Evolutionary conservation across 495 filamentous ascomycete species (phyloP), one percentile per base, ranked within the genome.

Genomic region (Penicillium angulare): DNA sequence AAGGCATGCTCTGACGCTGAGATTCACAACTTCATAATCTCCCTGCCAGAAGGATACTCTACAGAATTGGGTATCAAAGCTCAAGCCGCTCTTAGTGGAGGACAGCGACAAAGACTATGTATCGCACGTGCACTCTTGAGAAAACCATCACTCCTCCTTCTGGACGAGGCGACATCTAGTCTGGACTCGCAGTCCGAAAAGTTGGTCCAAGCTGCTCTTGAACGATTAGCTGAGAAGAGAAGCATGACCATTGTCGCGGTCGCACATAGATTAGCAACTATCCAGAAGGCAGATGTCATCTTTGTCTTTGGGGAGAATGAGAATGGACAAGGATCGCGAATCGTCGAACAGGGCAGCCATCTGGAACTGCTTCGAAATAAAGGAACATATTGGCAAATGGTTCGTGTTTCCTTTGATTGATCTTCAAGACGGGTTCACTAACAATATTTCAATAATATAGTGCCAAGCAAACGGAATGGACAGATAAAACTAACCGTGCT

Each of bases 111-210:
- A 62, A 72, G 88, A 5, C 62, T 93, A 12, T 76, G 83, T 4
- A 86, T 93, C 31, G 88, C 88, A 0, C 67, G 88, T 10, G 87
- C 88, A 0, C 67, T 91, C 21, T 77, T 93, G 3, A 78, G 87
- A 9, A 77, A 85, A 31, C 87, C 89, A 1, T 65, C 72, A 18
- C 69, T 92, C 20, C 63, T 92, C 47, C 63, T 93, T 10, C 69
- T 92, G 1, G 88, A 92, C 56, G 88, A 92, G 67, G 83, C 88
- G 3, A 92, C 88, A 2, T 80, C 75, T 17, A 80, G 80, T 18
- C 71, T 91, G n/a, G 88, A 92, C 53, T 80, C 83, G 3, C 78
- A 87, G 65, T 81, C 78, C 12, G 88, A 92, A 70, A 76, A 75
- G 50, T 59, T 85, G 22, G 76, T 92, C 5, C 86, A 90, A 65